Percentiles rank a stretch among this genome's conserved stretches.
Evolutionary conservation across 371 early-diverging fungal genomes (phyloP).

Genomic region (Mucor lusitanicus): DNA sequence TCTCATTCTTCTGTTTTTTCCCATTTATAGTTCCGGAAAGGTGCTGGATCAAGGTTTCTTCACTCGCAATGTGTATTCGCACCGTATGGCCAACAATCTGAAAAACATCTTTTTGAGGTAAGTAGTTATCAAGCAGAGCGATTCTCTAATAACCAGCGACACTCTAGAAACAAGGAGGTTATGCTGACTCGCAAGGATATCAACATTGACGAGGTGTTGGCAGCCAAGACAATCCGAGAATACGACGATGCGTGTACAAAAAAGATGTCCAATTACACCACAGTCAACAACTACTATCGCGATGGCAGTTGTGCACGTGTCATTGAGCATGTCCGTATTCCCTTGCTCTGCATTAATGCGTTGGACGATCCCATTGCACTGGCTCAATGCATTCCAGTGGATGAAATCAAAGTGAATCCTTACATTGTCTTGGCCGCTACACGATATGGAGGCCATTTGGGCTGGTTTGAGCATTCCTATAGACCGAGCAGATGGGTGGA

Average conservation of each 20-base stretch:
- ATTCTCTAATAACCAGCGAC: neutral
- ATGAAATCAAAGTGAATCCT: conserved; percentile 77
- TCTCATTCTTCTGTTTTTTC: neutral
- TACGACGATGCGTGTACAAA: conserved; percentile 84
- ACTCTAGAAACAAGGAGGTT: conserved; percentile 58
- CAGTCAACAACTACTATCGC: conserved; percentile 86
- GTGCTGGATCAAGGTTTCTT: conserved; percentile 53
- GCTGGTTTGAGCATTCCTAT: conserved; percentile 79
- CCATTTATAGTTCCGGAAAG: conserved; percentile 33
- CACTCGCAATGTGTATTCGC: conserved; percentile 63
- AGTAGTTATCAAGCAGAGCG: too few relatives aligned
- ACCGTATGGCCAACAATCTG: conserved; percentile 70
- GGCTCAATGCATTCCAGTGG: conserved; percentile 70
- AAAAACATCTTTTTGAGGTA: conserved; percentile 60
- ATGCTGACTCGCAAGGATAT: conserved; percentile 56
- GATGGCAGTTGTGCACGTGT: conserved; percentile 73
- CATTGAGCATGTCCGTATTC: conserved; percentile 74
- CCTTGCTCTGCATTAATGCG: conserved; percentile 83
- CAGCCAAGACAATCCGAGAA: conserved; percentile 61
- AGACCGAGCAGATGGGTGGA: conserved; percentile 65
- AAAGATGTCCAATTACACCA: conserved; percentile 67
- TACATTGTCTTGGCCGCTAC: conserved; percentile 87
- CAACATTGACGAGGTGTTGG: conserved; percentile 56
- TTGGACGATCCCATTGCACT: conserved; percentile 93
- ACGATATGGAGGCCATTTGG: conserved; percentile 91